Evolutionary conservation across 2,329 filamentous ascomycete species (phyloP).

Genomic region (Arthrocladium fulminans): DNA sequence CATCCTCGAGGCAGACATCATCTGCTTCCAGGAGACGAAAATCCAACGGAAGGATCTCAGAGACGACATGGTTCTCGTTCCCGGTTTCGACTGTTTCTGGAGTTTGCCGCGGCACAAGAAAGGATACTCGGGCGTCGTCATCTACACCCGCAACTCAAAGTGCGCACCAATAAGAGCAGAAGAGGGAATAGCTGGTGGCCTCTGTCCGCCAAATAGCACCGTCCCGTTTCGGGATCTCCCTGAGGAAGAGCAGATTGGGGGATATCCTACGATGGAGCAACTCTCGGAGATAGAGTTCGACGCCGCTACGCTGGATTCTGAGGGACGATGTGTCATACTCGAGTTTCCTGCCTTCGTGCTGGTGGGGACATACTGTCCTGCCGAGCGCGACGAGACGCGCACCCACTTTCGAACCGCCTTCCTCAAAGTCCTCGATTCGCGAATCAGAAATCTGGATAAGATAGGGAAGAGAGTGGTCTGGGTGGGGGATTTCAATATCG

Average conservation of each 20-base stretch:
- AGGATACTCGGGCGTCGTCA: conserved; percentile 90
- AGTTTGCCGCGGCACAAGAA: conserved; percentile 91
- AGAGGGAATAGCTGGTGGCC: conserved; percentile 79
- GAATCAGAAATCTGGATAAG: conserved; percentile 72
- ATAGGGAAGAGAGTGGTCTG: conserved; percentile 79
- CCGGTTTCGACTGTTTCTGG: conserved; percentile 94
- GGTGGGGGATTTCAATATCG: conserved; percentile 82
- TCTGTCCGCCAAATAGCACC: conserved; percentile 63
- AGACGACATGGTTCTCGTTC: conserved; percentile 92
- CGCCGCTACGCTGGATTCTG: conserved; percentile 67
- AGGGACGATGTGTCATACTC: conserved; percentile 81
- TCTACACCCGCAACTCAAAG: conserved; percentile 81
- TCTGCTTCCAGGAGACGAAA: conserved; percentile 92
- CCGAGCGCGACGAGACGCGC: conserved; percentile 73
- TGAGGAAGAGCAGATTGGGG: conserved; percentile 68
- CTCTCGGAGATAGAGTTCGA: conserved; percentile 55
- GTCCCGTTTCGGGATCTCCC: conserved; percentile 68
- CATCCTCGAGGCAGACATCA: conserved; percentile 80
- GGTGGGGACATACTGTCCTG: conserved; percentile 85
- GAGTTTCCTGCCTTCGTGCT: conserved; percentile 94
- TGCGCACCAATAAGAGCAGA: conserved; percentile 85
- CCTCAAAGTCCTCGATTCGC: conserved; percentile 66
- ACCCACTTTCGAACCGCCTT: conserved; percentile 77
- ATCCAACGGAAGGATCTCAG: conserved; percentile 85
- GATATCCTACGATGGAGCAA: conserved; percentile 67